Evolutionary conservation across 108 stramenopile genomes (phyloP), one percentile per base, ranked within the genome.

Genomic region (Skeletonema tropicum): DNA sequence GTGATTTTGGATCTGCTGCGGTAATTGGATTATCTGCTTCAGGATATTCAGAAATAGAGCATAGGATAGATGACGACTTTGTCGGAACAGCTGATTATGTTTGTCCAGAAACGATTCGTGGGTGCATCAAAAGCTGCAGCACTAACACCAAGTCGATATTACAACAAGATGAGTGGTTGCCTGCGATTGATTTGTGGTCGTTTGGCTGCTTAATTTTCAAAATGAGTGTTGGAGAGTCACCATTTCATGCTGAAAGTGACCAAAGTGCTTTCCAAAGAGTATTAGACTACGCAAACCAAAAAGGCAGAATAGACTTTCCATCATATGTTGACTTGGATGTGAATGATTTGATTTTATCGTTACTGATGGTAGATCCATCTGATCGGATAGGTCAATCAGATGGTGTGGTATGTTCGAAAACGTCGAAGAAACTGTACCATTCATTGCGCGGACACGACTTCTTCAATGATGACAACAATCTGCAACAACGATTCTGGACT

Each of bases 21-120:
- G 59, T 70, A 8, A 38, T 76, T 12, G 55, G 21, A 66, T 19
- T 26, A 35, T 31, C 48, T 30, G 49, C 70, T 23, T 1, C 36
- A 23, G 29, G 55, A 26, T 3, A 10, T 17, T 45, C 45, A 23
- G 29, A 26, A 32, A 30, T 6, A 9, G 10, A 5, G 6, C n/a
- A n/a, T n/a, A 55, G 23, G 52, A 55, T 55, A 55, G 61, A 23
- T 14, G 61, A 33, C 45, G 72, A 73, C 32, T 77, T 72, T 57
- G 64, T 77, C 13, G 83, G 83, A 13, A 84, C 70, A 21, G 64
- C 80, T 6, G 79, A 66, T n/a, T 84, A 76, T 60, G 45, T 71
- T 6, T 76, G 70, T 25, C 83, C 83, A 35, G 79, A 84, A 84
- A 70, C 72, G 63, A 42, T 84, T 36, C 83, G 78, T 15, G 83